These are phyloP conservation scores for Chaetothyriales sp. DNA, from an alignment of 2,329 filamentous ascomycete species.

Conservation along the genomic window DNA sequence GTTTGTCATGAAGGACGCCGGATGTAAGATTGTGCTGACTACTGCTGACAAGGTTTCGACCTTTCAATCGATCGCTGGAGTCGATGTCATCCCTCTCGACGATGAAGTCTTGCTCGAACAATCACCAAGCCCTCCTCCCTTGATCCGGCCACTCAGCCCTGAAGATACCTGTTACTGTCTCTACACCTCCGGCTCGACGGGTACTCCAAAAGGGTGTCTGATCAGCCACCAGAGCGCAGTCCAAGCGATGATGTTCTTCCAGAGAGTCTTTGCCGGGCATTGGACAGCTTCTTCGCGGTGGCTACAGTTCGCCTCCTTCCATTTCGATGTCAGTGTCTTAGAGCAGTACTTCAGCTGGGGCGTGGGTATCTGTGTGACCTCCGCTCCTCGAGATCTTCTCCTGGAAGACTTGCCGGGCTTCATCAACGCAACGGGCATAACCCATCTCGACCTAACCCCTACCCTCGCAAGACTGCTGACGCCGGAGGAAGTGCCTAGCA, in stretches of 20 bases:
- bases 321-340: slow-evolving; percentile 84
- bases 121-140: slow-evolving; percentile 22
- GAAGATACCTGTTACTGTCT: slow-evolving; percentile 62
- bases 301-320: slow-evolving; percentile 86
- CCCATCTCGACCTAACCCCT: slow-evolving; percentile 82
- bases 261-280: slow-evolving; percentile 57
- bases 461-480: slow-evolving; percentile 66
- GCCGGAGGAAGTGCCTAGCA: slow-evolving; percentile 63
- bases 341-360: slow-evolving; percentile 96
- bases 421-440: slow-evolving; percentile 59
- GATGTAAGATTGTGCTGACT: slow-evolving; percentile 47
- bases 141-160: slow-evolving; percentile 26
- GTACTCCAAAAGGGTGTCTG: slow-evolving; percentile 73
- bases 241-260: slow-evolving; percentile 78
- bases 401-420: slow-evolving; percentile 65
- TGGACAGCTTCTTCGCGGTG: slow-evolving; percentile 63
- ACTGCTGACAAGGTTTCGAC: slow-evolving; percentile 31
- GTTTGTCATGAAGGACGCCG: slow-evolving; percentile 64
- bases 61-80: slow-evolving; percentile 22
- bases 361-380: slow-evolving; percentile 69
- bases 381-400: slow-evolving; percentile 68
- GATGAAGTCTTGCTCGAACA: slow-evolving; percentile 24
- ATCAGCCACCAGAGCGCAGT: slow-evolving; percentile 80
- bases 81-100: slow-evolving; percentile 35
- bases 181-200: slow-evolving; percentile 78